Percentiles rank a stretch among this genome's conserved stretches.
These are phyloP conservation scores for Colletotrichum scovillei DNA, from an alignment of 2,329 filamentous ascomycete genomes.

Conservation along the genomic window DNA sequence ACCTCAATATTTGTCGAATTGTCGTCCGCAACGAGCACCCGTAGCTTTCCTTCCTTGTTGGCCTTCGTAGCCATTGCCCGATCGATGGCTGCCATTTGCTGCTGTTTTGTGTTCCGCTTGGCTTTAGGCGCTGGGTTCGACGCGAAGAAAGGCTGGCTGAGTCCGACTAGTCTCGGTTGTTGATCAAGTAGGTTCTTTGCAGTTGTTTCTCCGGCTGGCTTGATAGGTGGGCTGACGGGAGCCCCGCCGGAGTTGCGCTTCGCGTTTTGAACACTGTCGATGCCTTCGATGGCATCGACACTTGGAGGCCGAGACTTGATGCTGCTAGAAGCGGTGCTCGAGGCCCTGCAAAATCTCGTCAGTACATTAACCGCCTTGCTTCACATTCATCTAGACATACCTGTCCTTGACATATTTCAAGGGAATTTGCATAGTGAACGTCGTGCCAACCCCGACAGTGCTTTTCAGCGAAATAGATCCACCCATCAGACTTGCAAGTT, in stretches of 20 bases:
- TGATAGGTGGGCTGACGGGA: constrained; percentile 24
- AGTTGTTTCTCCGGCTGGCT: constrained; percentile 41
- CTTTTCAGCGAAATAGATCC: constrained; percentile 80
- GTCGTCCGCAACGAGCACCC: constrained; percentile 86
- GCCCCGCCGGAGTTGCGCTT: constrained; percentile 30
- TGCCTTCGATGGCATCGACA: constrained; percentile 53
- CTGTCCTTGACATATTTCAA: constrained; percentile 79
- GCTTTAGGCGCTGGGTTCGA: constrained; percentile 49
- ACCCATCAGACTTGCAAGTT: constrained; percentile 85
- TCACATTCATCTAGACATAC: constrained; percentile 51
- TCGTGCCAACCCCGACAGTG: constrained; percentile 78
- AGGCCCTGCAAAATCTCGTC: constrained; percentile 49
- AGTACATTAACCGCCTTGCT: not conserved
- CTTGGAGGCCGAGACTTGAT: constrained; percentile 61
- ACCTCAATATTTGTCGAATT: constrained; percentile 69
- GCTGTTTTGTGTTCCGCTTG: constrained; percentile 61
- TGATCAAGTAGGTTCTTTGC: constrained; percentile 67
- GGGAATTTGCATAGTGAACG: constrained; percentile 86
- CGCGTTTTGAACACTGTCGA: constrained; percentile 35
- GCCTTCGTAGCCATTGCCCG: constrained; percentile 72
- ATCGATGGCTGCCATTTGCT: constrained; percentile 74
- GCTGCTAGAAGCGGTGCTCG: constrained; percentile 67
- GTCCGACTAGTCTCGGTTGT: constrained; percentile 82
- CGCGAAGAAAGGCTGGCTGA: constrained; percentile 85
- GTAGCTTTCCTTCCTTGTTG: constrained; percentile 70